Evolutionary conservation across 805 yeast genomes (phyloP).

Genomic region (Candida piceae): DNA sequence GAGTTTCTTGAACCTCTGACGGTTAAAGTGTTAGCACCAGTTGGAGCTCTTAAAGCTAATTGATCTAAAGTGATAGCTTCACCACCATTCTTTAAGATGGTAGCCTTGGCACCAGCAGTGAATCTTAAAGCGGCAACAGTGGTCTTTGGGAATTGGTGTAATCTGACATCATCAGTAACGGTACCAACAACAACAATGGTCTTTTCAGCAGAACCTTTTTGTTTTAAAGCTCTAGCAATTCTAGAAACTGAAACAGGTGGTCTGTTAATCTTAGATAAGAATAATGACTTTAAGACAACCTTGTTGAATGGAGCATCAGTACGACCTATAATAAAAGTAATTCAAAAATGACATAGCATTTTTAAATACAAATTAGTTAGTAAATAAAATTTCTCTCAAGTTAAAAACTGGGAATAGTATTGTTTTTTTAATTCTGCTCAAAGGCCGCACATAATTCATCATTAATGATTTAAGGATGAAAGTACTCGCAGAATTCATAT

Average conservation of each 20-base stretch:
- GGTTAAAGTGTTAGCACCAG: conserved; percentile 97
- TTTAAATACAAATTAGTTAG: conserved; percentile 22
- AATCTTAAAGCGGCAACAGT: conserved; percentile 99
- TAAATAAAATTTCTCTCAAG: conserved; percentile 14
- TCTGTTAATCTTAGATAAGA: conserved; percentile 98
- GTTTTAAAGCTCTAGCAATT: conserved; percentile 76
- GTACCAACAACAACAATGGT: conserved; percentile 98
- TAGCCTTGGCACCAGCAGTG: conserved; percentile 98
- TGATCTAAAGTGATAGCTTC: conserved; percentile 99
- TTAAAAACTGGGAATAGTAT: conserved; percentile 2
- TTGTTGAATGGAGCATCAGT: conserved; percentile 99
- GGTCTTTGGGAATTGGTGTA: conserved; percentile 90
- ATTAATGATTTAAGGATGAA: conserved; percentile 2
- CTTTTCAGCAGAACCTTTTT: conserved; percentile 82
- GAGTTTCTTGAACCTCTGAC: conserved; percentile 98
- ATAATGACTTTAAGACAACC: conserved; percentile 88
- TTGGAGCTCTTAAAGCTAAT: conserved; percentile 98
- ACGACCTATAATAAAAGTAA: conserved; percentile 58
- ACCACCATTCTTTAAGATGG: conserved; percentile 98
- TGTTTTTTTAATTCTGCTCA: conserved; percentile 44
- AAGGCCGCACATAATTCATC: conserved; percentile 31
- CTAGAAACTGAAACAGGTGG: conserved; percentile 98
- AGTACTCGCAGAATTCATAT: conserved; percentile 32
- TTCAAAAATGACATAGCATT: conserved; percentile 4
- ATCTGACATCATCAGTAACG: conserved; percentile 96